Evolutionary conservation across 805 yeast species (phyloP).

Genomic region (Wickerhamia fluorescens): DNA sequence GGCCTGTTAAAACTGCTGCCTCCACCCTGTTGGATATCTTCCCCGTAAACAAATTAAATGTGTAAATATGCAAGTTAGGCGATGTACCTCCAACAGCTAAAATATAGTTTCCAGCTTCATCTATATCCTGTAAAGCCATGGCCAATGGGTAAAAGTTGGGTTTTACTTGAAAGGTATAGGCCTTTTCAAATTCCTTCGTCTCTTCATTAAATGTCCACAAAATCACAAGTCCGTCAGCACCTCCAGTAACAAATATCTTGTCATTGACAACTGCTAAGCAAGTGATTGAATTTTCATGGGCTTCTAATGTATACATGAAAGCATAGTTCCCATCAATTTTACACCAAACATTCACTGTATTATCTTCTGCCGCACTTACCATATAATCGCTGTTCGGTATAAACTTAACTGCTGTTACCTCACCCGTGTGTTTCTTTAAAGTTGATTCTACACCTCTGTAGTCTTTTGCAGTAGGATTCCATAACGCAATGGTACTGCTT

Average conservation of each 20-base stretch:
- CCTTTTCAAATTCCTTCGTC: slow-evolving; percentile 12
- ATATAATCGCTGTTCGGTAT: slow-evolving; percentile 38
- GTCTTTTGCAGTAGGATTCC: slow-evolving; percentile 46
- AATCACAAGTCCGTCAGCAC: slow-evolving; percentile 52
- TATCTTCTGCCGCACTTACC: slow-evolving; percentile 66
- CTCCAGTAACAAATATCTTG: slow-evolving; percentile 49
- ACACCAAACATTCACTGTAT: slow-evolving; percentile 59
- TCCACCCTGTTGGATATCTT: slow-evolving; percentile 18
- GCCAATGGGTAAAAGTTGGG: slow-evolving; percentile 44
- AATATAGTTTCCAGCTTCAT: slow-evolving; percentile 28
- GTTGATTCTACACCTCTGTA: slow-evolving; percentile 46
- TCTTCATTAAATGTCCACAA: slow-evolving; percentile 39
- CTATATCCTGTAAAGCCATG: slow-evolving; percentile 28
- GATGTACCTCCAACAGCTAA: slow-evolving; percentile 73
- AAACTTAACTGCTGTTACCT: slow-evolving; percentile 59
- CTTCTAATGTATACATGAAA: slow-evolving; percentile 23
- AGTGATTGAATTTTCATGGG: slow-evolving; percentile 48
- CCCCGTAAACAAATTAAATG: slow-evolving; percentile 29
- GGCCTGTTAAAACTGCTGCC: slow-evolving; percentile 67
- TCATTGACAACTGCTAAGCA: slow-evolving; percentile 39
- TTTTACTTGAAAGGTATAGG: slow-evolving; percentile 28
- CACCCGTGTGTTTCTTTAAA: slow-evolving; percentile 53
- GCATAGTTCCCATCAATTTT: slow-evolving; percentile 21
- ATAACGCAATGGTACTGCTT: slow-evolving; percentile 54
- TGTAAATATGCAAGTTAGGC: slow-evolving; percentile 45